A percentile compares a stretch with the other conserved stretches of the same genome.
Conservation (phyloP, 805 yeast genomes). For the Dipodascus albidus region DNA sequence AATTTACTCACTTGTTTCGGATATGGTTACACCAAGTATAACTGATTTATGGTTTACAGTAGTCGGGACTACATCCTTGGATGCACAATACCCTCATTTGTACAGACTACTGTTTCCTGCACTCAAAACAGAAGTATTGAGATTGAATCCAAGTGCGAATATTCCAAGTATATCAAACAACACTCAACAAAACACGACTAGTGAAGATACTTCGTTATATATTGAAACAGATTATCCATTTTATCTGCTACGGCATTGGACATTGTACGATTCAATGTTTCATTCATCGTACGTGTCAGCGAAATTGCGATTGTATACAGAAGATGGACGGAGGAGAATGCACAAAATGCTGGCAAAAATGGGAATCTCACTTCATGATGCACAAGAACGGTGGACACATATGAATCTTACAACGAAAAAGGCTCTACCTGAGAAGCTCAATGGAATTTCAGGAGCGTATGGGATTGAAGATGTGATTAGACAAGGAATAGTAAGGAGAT, state of each 20-base stretch:
- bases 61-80: constrained; percentile 77
- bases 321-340: constrained; percentile 74
- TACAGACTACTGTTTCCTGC: constrained; percentile 65
- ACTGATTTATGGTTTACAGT: constrained; percentile 75
- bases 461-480: constrained; percentile 75
- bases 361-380: constrained; percentile 86
- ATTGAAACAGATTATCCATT: constrained; percentile 78
- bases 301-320: constrained; percentile 78
- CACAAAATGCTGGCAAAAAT: constrained; percentile 91
- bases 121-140: constrained; percentile 68
- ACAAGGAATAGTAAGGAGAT: constrained; percentile 78
- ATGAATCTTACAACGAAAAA: constrained; percentile 73
- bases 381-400: constrained; percentile 87
- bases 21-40: constrained; percentile 70
- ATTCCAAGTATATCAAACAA: constrained; percentile 15
- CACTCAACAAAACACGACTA: constrained; percentile 16
- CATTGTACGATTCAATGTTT: constrained; percentile 78
- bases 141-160: constrained; percentile 25
- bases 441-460: constrained; percentile 56
- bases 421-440: constrained; percentile 56
- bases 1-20: constrained; percentile 65
- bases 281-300: constrained; percentile 90
- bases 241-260: constrained; percentile 85
- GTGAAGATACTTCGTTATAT: constrained; percentile 31
- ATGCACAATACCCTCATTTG: constrained; percentile 55